phyloP scores from a whole-genome alignment of 495 filamentous ascomycete genomes.

The Elaphomyces granulatus region DNA sequence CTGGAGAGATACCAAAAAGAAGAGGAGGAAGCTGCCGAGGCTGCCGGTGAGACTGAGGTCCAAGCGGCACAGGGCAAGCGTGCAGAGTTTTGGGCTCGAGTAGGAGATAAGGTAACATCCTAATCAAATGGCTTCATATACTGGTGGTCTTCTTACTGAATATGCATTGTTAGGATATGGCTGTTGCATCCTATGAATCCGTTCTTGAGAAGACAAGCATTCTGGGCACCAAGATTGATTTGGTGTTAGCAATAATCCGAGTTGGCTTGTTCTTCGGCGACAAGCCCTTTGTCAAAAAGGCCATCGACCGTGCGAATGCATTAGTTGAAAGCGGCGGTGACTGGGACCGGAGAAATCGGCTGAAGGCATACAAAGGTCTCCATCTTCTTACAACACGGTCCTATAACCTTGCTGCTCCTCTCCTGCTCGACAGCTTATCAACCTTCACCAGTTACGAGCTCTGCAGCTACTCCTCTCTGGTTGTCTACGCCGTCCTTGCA shows the following conservation, averaged over 20 bases:
- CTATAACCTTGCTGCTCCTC: constrained; percentile 76
- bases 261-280: constrained; percentile 94
- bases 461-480: constrained; percentile 85
- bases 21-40: constrained; percentile 85
- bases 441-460: constrained; percentile 99
- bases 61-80: constrained; percentile 84
- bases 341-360: constrained; percentile 93
- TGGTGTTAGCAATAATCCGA: constrained; percentile 90
- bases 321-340: constrained; percentile 90
- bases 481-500: constrained; percentile 90
- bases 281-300: constrained; percentile 79
- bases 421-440: constrained; percentile 88
- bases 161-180: constrained; percentile 60
- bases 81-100: constrained; percentile 85
- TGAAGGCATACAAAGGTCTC: constrained; percentile 96
- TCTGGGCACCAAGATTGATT: constrained; percentile 89
- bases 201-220: constrained; percentile 89
- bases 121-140: neutral
- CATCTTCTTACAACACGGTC: constrained; percentile 84
- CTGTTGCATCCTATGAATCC: constrained; percentile 77
- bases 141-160: neutral
- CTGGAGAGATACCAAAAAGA: constrained; percentile 87
- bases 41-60: constrained; percentile 90
- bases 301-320: constrained; percentile 74
- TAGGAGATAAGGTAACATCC: constrained; percentile 81